These are phyloP conservation scores for Neurospora discreta DNA, from an alignment of 495 filamentous ascomycete genomes.

Conservation along the genomic window DNA sequence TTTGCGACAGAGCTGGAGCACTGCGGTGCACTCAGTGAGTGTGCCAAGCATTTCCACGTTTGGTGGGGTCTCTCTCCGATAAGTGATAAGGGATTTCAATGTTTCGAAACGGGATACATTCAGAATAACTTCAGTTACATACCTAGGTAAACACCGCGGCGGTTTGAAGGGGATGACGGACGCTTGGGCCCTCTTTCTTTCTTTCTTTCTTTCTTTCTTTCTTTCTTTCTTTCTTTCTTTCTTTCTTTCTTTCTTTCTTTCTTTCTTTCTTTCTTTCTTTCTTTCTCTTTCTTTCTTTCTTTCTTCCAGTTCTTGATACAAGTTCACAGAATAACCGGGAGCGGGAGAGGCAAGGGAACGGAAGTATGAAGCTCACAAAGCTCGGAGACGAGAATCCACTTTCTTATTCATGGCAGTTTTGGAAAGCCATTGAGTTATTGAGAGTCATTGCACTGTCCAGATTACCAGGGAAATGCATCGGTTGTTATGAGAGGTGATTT, in stretches of 20 bases:
- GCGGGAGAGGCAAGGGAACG: neutral
- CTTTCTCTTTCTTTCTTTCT: neutral
- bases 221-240: neutral
- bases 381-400: neutral
- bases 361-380: neutral
- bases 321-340: neutral
- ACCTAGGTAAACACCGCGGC: neutral
- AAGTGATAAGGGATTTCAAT: neutral
- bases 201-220: neutral
- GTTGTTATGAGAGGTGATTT: neutral
- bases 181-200: neutral
- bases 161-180: neutral
- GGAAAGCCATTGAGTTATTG: neutral
- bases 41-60: neutral
- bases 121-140: no score
- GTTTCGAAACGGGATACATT: neutral
- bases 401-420: neutral
- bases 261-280: neutral
- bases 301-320: neutral
- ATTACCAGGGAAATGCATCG: neutral
- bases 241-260: neutral
- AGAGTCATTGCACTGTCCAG: neutral
- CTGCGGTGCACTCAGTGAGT: neutral
- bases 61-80: neutral
- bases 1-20: neutral